phyloP scores from a whole-genome alignment of 169 alveolate species.

The Plasmodium relictum region DNA sequence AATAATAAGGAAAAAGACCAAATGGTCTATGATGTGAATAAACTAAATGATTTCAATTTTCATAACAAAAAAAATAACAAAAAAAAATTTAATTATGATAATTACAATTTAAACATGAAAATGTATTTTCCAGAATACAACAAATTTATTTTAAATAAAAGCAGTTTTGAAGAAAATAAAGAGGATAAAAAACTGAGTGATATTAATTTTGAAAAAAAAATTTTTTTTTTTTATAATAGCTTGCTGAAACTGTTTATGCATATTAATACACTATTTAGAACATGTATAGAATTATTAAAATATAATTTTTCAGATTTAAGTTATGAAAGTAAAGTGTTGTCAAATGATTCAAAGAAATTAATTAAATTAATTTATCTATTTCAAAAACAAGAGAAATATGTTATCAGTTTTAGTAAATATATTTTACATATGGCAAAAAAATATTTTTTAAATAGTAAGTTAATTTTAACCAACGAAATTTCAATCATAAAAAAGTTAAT shows the following conservation, averaged over 20 bases:
- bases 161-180: not conserved
- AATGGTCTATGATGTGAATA: not conserved
- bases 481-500: constrained; percentile 15
- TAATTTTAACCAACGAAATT: not conserved
- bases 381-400: constrained; percentile 17
- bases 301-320: constrained; percentile 4
- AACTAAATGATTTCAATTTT: not conserved
- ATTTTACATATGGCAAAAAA: constrained; percentile 26
- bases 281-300: constrained; percentile 29
- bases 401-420: constrained; percentile 9
- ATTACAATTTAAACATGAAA: not conserved
- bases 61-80: not conserved
- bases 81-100: not conserved
- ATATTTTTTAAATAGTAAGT: not conserved
- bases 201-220: not conserved
- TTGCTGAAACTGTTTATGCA: constrained; percentile 31
- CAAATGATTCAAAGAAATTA: constrained; percentile 9
- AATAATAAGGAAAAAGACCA: not conserved
- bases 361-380: constrained; percentile 24
- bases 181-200: not conserved
- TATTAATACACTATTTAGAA: constrained; percentile 45
- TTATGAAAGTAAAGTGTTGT: not conserved
- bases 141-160: not conserved
- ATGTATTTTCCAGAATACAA: not conserved
- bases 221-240: constrained; percentile 22